These are phyloP conservation scores for Cercospora janseana DNA, from an alignment of 2,329 filamentous ascomycete species.

Conservation along the genomic window DNA sequence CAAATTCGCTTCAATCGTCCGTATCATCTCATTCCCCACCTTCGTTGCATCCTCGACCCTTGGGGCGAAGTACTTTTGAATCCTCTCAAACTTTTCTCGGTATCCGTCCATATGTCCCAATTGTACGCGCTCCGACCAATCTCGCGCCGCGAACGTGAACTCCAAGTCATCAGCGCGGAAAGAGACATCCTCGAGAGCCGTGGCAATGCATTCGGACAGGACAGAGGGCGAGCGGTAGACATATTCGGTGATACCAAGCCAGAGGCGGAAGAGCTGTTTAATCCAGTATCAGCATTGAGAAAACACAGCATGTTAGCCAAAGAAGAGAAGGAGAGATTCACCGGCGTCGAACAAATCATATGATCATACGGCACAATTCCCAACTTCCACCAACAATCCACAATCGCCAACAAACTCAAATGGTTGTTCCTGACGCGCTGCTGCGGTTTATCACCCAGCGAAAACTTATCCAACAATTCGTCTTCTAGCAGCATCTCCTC, in stretches of 20 bases:
- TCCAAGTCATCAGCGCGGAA: conserved; percentile 96
- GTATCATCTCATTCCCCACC: conserved; percentile 95
- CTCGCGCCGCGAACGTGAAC: conserved; percentile 93
- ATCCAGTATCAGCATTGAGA: not conserved
- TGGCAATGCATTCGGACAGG: conserved; percentile 75
- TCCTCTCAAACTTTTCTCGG: conserved; percentile 83
- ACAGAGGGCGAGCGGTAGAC: conserved; percentile 80
- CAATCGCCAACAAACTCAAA: conserved; percentile 88
- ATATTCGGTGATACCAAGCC: conserved; percentile 95
- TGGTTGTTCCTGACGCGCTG: conserved; percentile 84
- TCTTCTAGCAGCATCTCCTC: conserved; percentile 72
- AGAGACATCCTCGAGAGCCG: conserved; percentile 82
- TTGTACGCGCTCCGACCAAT: conserved; percentile 91
- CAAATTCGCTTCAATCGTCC: conserved; percentile 83
- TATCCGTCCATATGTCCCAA: conserved; percentile 93
- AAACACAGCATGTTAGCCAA: not conserved
- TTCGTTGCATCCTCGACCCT: conserved; percentile 82
- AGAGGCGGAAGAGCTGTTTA: conserved; percentile 84
- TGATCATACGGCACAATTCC: conserved; percentile 96
- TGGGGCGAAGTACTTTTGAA: conserved; percentile 87
- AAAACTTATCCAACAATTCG: conserved; percentile 83
- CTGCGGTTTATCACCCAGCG: conserved; percentile 67
- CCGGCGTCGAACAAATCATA: conserved; percentile 97
- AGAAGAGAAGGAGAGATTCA: conserved; percentile 41
- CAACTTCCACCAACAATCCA: conserved; percentile 95